Evolutionary conservation across 345 rosid genomes (phyloP), one percentile per base, ranked within the genome.

Genomic region (Camelina hispida): DNA sequence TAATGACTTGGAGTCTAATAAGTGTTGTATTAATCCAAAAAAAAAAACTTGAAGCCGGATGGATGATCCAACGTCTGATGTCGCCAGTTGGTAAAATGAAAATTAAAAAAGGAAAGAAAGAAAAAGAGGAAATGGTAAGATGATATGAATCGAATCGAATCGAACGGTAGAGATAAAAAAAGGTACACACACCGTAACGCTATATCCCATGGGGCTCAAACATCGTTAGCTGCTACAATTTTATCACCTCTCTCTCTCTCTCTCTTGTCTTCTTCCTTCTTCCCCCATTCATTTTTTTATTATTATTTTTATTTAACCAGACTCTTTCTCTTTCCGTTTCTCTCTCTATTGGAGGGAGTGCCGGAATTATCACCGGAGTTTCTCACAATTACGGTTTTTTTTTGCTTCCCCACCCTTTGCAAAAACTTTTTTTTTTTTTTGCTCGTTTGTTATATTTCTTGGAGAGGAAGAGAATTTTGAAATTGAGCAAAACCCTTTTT

Each of bases 171-270:
- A 77, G 58, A 77, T 77, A 77, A 9, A 9, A 70, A 70, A 47
- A 28, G 4, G 30, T 5, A 4, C 18, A 17, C n/a, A 77, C 4
- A 71, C 51, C 51, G 46, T 71, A 71, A 40, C 71, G 71, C 80
- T 77, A 70, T 42, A 77, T 77, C 76, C 71, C 71, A 77, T 64
- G 71, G 62, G 71, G 62, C 80, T 64, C 62, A 77, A 71, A 71
- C 80, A 70, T 38, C 76, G 80, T 77, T 77, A 70, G 76, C 80
- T 28, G 28, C 28, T n/a, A n/a, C n/a, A n/a, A n/a, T n/a, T n/a
- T n/a, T n/a, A n/a, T n/a, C n/a, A n/a, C n/a, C 17, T 55, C 34
- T 68, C 20, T 18, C 15, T 16, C 0, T 62, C n/a, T 13, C 9
- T 52, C 9, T 70, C 70, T 54, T 69, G 60, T 77, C 80, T 70